These are phyloP conservation scores for Colletotrichum sp. DNA, from an alignment of 2,329 filamentous ascomycete species.

Conservation along the genomic window DNA sequence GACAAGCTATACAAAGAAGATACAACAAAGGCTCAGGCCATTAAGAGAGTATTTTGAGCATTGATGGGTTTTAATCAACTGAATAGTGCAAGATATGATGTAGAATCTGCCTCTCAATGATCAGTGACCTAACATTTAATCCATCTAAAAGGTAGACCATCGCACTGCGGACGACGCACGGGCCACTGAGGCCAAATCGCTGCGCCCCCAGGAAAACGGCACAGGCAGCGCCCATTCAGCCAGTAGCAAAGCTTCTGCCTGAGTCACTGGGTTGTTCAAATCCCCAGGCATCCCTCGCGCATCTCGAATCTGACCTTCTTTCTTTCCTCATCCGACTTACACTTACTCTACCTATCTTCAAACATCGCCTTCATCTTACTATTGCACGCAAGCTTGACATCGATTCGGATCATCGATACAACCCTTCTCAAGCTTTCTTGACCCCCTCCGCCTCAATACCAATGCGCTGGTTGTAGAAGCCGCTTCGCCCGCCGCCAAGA, in stretches of 20 bases:
- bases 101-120: background rate
- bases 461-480: slow-evolving; percentile 18
- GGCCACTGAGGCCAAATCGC: slow-evolving; percentile 23
- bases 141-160: background rate
- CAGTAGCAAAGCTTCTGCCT: background rate
- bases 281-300: slow-evolving; percentile 21
- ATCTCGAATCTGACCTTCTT: background rate
- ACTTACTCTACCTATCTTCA: background rate
- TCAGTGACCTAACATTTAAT: slow-evolving; percentile 1
- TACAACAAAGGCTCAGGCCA: no score
- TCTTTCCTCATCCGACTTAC: slow-evolving; percentile 9
- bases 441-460: background rate
- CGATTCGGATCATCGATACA: background rate
- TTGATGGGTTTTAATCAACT: no score
- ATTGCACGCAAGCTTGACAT: background rate
- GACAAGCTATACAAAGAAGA: accelerated
- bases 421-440: background rate
- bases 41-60: no score
- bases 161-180: background rate
- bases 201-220: slow-evolving; percentile 6
- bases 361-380: background rate
- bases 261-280: slow-evolving; percentile 17
- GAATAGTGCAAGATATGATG: no score
- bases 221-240: background rate
- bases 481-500: background rate